phyloP scores from a whole-genome alignment of 257 asterid species.

The Solanum okadae region DNA sequence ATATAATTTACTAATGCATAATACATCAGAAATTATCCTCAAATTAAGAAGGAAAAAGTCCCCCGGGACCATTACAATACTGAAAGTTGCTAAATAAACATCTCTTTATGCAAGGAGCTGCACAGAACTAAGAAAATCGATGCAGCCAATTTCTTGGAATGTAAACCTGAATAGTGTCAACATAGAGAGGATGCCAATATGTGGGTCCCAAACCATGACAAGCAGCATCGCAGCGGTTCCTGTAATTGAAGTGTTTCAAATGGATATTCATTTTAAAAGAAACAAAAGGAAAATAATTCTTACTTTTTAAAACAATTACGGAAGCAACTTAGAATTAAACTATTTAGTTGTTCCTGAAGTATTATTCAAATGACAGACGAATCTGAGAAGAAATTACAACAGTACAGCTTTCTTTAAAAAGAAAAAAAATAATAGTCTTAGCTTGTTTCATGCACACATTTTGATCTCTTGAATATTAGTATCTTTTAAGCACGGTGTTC shows the following conservation, averaged over 20 bases:
- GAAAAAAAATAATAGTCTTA: not conserved
- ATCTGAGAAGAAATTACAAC: not conserved
- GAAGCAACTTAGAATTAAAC: not conserved
- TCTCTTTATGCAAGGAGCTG: not conserved
- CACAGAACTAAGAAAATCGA: not conserved
- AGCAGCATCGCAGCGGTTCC: constrained; percentile 98
- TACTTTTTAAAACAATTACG: not conserved
- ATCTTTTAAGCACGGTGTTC: not conserved
- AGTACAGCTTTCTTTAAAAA: not conserved
- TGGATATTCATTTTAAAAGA: not conserved
- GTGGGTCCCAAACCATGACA: constrained; percentile 86
- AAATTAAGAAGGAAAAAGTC: not conserved
- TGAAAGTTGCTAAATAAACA: not conserved
- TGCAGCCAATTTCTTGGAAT: not conserved
- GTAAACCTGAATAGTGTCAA: constrained; percentile 69
- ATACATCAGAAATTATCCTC: not conserved
- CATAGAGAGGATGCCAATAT: constrained; percentile 57
- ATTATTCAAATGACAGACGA: not conserved
- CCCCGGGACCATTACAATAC: not conserved
- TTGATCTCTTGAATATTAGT: not conserved
- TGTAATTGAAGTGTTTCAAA: constrained; percentile 24
- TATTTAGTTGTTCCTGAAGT: not conserved
- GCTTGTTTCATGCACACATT: not conserved
- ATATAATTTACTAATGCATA: not conserved
- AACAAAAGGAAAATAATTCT: not conserved